A percentile compares a stretch with the other conserved stretches of the same genome.
Evolutionary conservation across 2,329 filamentous ascomycete species (phyloP).

Genomic region (Aspergillus novofumigatus): DNA sequence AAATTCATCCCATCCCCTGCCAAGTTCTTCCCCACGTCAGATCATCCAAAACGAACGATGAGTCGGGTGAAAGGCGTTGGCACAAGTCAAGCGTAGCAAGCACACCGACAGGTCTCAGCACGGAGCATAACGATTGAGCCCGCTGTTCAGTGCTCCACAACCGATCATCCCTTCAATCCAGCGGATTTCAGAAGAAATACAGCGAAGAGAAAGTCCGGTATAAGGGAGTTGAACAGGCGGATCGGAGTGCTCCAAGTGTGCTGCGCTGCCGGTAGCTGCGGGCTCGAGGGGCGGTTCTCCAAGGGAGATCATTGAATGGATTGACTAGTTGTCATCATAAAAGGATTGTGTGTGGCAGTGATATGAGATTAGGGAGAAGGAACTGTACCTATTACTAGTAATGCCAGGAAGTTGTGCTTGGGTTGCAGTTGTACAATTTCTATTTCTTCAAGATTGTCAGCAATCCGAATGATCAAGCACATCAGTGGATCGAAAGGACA

Average conservation of each 20-base stretch:
- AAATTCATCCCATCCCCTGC: constrained; percentile 44
- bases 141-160: constrained; percentile 38
- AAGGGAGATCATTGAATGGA: constrained; percentile 56
- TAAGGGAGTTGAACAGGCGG: constrained; percentile 36
- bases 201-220: constrained; percentile 39
- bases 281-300: constrained; percentile 37
- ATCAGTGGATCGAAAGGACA: constrained; percentile 9
- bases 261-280: constrained; percentile 16
- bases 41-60: constrained; percentile 37
- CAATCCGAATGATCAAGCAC: neutral
- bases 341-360: constrained; percentile 20
- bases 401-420: neutral
- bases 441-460: constrained; percentile 13
- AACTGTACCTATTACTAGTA: constrained; percentile 20
- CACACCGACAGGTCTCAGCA: constrained; percentile 16
- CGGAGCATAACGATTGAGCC: constrained; percentile 20
- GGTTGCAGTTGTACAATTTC: neutral
- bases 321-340: constrained; percentile 59
- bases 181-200: constrained; percentile 8
- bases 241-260: constrained; percentile 21
- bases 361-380: constrained; percentile 8
- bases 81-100: constrained; percentile 35
- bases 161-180: constrained; percentile 35
- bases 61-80: constrained; percentile 22
- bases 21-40: constrained; percentile 24